phyloP scores from a whole-genome alignment of 306 rosid genomes.

The Heteromeles arbutifolia region DNA sequence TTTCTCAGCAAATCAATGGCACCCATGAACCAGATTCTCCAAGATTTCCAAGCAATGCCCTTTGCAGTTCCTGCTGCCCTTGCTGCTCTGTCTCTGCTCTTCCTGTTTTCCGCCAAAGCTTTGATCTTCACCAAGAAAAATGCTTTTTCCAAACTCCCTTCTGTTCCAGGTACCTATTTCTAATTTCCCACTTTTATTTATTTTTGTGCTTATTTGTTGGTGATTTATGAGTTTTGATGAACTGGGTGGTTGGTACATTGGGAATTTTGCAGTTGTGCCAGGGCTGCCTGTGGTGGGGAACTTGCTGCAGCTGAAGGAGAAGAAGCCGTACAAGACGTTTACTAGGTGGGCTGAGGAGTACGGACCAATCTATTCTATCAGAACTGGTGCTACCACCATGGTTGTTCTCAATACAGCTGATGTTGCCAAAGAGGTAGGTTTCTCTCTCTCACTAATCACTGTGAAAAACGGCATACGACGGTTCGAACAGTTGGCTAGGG shows the following conservation, averaged over 20 bases:
- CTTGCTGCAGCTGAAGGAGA: conserved; percentile 85
- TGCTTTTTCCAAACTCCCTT: conserved; percentile 37
- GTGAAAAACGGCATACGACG: too few relatives aligned
- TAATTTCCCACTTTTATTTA: background rate
- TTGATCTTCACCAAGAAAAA: background rate
- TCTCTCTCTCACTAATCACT: too few relatives aligned
- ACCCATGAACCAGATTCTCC: background rate
- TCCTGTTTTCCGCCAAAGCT: conserved; percentile 11
- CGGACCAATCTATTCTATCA: conserved; percentile 79
- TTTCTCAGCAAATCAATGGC: conserved; percentile 8
- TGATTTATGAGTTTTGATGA: background rate
- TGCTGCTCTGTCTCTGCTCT: conserved; percentile 41
- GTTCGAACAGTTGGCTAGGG: too few relatives aligned
- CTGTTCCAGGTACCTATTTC: conserved; percentile 58
- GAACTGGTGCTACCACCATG: conserved; percentile 72
- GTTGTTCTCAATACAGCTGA: conserved; percentile 69
- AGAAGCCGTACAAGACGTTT: conserved; percentile 87
- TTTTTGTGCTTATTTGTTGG: background rate
- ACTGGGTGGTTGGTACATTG: background rate
- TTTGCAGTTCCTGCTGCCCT: conserved; percentile 21
- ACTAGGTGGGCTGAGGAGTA: conserved; percentile 50
- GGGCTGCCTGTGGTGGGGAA: conserved; percentile 82
- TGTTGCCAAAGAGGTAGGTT: conserved; percentile 67
- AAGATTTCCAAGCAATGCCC: conserved; percentile 24
- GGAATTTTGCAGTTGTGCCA: conserved; percentile 53